A percentile compares a stretch with the other conserved stretches of the same genome.
phyloP scores from a whole-genome alignment of 805 yeast species.

The Kazachstania taianensis region DNA sequence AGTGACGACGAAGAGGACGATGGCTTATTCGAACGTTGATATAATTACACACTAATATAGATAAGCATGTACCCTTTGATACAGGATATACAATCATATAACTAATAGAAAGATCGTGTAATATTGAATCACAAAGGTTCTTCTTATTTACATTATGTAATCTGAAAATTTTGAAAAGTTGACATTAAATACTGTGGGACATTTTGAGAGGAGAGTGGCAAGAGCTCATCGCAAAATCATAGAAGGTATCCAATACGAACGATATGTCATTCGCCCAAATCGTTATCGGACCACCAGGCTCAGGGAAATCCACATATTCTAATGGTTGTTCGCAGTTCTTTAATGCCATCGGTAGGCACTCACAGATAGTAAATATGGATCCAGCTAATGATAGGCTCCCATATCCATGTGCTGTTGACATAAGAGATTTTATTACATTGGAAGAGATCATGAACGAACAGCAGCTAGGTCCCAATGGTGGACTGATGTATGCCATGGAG shows the following conservation, averaged over 20 bases:
- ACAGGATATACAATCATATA: no score
- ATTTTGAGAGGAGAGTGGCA: no score
- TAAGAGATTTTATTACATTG: constrained; percentile 62
- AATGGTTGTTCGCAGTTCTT: constrained; percentile 86
- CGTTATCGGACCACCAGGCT: constrained; percentile 96
- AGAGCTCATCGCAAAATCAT: no score
- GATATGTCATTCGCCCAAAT: constrained; percentile 72
- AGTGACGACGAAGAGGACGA: constrained; percentile 45
- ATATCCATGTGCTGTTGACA: constrained; percentile 68
- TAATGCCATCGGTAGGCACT: constrained; percentile 86
- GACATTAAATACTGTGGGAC: no score
- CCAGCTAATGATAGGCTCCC: constrained; percentile 75
- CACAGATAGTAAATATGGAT: constrained; percentile 78
- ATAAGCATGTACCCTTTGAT: no score
- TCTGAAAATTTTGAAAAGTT: no score
- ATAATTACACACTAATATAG: neutral
- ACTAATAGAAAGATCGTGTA: no score
- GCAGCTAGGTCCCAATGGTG: constrained; percentile 79
- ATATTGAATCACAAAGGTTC: no score
- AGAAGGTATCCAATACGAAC: neutral
- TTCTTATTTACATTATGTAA: no score
- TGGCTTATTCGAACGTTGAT: constrained; percentile 47
- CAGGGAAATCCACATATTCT: constrained; percentile 94
- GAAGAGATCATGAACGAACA: constrained; percentile 72
- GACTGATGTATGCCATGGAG: constrained; percentile 81